Evolutionary conservation across 2,329 filamentous ascomycete species (phyloP).

Genomic region (Lasiodiplodia gonubiensis): DNA sequence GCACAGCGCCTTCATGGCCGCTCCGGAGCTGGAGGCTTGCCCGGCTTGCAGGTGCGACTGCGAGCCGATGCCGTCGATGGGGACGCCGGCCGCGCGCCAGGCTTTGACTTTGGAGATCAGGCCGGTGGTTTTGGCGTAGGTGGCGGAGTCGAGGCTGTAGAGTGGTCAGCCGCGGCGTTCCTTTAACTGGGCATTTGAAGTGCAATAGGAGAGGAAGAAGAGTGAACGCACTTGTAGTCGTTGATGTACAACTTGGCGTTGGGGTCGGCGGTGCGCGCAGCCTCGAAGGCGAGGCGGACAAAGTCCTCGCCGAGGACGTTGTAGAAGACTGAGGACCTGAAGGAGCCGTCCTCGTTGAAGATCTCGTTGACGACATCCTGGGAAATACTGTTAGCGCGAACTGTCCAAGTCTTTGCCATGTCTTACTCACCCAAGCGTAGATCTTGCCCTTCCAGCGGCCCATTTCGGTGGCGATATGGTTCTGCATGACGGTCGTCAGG

Average conservation of each 20-base stretch:
- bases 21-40: conserved; percentile 52
- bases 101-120: conserved; percentile 66
- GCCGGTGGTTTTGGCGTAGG: conserved; percentile 62
- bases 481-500: conserved; percentile 63
- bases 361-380: conserved; percentile 69
- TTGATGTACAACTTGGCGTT: conserved; percentile 76
- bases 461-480: conserved; percentile 65
- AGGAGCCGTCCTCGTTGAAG: conserved; percentile 64
- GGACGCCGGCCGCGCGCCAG: conserved; percentile 66
- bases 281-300: conserved; percentile 71
- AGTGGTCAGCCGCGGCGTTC: conserved; percentile 42
- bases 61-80: conserved; percentile 69
- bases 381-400: not conserved
- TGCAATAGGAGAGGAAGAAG: not conserved
- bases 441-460: conserved; percentile 68
- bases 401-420: conserved; percentile 33
- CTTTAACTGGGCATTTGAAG: not conserved
- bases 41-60: conserved; percentile 62
- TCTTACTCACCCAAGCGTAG: conserved; percentile 57
- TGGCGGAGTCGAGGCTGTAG: conserved; percentile 65
- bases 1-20: conserved; percentile 61
- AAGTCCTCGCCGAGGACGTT: conserved; percentile 73
- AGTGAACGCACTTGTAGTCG: conserved; percentile 58
- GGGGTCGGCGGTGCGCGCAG: conserved; percentile 70
- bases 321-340: conserved; percentile 68